Percentiles rank a stretch among this genome's conserved stretches.
These are phyloP conservation scores for Neurospora cerealis DNA, from an alignment of 495 filamentous ascomycete species.

Conservation along the genomic window DNA sequence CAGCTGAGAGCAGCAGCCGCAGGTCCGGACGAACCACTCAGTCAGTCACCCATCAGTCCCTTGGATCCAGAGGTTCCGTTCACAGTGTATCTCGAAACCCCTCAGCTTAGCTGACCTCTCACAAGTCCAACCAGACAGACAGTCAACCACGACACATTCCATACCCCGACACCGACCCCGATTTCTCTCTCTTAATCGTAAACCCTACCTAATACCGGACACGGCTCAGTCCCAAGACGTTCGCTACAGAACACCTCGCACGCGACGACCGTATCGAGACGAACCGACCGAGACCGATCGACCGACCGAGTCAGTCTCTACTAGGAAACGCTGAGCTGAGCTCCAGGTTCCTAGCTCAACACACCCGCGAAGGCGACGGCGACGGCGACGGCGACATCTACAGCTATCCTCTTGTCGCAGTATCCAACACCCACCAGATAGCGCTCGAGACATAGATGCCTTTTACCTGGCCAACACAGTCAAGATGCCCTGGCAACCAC, in stretches of 20 bases:
- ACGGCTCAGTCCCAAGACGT: neutral
- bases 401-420: neutral
- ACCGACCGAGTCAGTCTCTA: neutral
- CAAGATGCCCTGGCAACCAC: constrained; percentile 87
- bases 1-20: neutral
- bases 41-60: neutral
- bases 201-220: neutral
- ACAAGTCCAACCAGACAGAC: neutral
- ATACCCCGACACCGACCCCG: neutral
- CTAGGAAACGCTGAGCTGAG: neutral
- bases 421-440: neutral
- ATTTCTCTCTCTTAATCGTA: neutral
- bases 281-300: neutral
- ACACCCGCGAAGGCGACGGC: neutral
- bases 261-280: neutral
- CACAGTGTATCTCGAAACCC: neutral
- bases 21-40: neutral
- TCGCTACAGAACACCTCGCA: neutral
- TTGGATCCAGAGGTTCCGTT: neutral
- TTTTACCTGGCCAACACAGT: constrained; percentile 16
- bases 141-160: neutral
- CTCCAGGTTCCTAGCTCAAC: neutral
- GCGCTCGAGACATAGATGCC: constrained; percentile 15
- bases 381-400: neutral
- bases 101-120: neutral